Evolutionary conservation across 2,329 filamentous ascomycete genomes (phyloP), one percentile per base, ranked within the genome.

Genomic region (Pseudogymnoascus sp.): DNA sequence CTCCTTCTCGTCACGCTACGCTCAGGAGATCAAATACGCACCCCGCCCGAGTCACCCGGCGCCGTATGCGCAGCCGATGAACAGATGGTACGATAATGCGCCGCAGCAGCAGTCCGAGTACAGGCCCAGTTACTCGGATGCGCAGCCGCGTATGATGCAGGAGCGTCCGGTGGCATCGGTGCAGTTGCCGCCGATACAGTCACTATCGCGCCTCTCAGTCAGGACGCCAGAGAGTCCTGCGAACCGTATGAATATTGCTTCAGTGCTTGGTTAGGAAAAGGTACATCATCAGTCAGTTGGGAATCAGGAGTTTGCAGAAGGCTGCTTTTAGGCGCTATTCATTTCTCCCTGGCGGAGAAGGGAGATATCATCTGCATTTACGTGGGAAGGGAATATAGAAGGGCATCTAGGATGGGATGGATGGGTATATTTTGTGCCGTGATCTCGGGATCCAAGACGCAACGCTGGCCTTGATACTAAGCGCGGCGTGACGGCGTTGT

Each of bases 1-100:
- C 16, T 65, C 62, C 40, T 69, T 68, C 45, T 40, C 68, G 39
- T 51, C 68, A 51, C 68, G 69, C 2, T 57, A 57, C 51, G 23
- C 31, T 0, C 51, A 57, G 51, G 51, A 31, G 31, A 29, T 5
- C 16, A 57, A 57, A 34, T 57, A 5, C 31, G 23, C 51, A 4
- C 10, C 3, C 1, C 14, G 51, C 1, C 39, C 39, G 1, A 21
- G 1, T 4, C 39, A 18, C 39, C 39, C 16, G 2, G 16, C 39
- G 8, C 16, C 39, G 39, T 42, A 42, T 18, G 39, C 16, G 36
- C 39, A 3, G 39, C 39, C 10, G 16, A 3, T 21, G 16, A 12
- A 6, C 39, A 42, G 39, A 16, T 42, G 39, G 39, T 42, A 42
- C 16, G 39, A 42, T 18, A 42, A 5, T 34, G 31, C 39, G 16